A percentile compares a stretch with the other conserved stretches of the same genome.
Conservation (phyloP, 352 stramenopile species). For the Globisporangium emineosum region DNA sequence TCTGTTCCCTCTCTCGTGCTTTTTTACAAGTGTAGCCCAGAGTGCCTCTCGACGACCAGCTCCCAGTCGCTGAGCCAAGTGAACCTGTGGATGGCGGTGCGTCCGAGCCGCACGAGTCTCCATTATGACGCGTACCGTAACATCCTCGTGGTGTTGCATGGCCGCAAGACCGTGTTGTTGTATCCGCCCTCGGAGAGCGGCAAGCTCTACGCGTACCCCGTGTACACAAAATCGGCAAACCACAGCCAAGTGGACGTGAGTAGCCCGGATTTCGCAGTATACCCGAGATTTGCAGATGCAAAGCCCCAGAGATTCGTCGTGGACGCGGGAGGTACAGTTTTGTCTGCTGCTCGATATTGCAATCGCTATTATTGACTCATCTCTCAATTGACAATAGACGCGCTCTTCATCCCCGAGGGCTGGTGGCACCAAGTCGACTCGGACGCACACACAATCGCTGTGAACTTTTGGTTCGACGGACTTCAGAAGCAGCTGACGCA, state of each 20-base stretch:
- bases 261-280: constrained; percentile 28
- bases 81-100: constrained; percentile 83
- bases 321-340: constrained; percentile 43
- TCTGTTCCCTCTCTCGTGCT: neutral
- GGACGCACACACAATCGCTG: constrained; percentile 64
- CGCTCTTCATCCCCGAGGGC: constrained; percentile 76
- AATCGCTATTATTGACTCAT: no score
- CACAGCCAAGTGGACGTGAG: constrained; percentile 64
- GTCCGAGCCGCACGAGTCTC: constrained; percentile 51
- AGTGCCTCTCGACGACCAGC: constrained; percentile 24
- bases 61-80: constrained; percentile 58
- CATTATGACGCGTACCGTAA: constrained; percentile 87
- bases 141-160: constrained; percentile 65
- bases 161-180: constrained; percentile 65
- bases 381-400: constrained; percentile 30
- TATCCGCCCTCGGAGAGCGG: constrained; percentile 59
- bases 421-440: constrained; percentile 88
- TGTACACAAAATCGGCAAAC: constrained; percentile 75
- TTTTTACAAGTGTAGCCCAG: constrained; percentile 32
- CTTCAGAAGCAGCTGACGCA: constrained; percentile 46
- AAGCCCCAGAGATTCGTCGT: constrained; percentile 28
- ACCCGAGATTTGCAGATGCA: constrained; percentile 32
- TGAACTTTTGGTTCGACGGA: constrained; percentile 85
- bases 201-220: constrained; percentile 52
- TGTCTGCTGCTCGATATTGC: neutral